phyloP scores from a whole-genome alignment of 164 flowering plant species.

The Kingdonia uniflora region DNA sequence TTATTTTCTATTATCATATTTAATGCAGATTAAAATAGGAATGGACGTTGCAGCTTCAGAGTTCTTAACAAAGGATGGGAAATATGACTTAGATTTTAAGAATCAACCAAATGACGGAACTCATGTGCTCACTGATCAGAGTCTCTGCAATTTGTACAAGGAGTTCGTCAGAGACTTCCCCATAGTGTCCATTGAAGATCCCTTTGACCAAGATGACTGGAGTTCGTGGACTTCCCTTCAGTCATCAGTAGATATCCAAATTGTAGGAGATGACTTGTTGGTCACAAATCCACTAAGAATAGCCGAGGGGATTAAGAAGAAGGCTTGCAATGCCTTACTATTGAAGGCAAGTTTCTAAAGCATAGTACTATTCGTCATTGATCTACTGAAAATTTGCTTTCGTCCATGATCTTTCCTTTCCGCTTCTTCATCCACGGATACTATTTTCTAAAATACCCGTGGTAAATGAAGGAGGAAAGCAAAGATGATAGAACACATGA shows the following conservation, averaged over 20 bases:
- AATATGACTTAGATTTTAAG: constrained; percentile 79
- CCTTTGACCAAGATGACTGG: constrained; percentile 99
- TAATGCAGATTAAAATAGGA: constrained; percentile 83
- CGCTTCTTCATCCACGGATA: no score
- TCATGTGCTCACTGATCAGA: constrained; percentile 54
- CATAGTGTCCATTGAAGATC: constrained; percentile 97
- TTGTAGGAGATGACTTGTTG: constrained; percentile 96
- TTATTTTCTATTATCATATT: constrained; percentile 1
- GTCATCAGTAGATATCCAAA: constrained; percentile 79
- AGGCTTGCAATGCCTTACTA: constrained; percentile 83
- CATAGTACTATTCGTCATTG: no score
- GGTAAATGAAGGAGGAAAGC: no score
- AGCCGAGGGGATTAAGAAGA: constrained; percentile 72
- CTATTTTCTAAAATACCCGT: no score
- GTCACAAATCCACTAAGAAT: constrained; percentile 96
- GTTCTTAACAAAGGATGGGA: constrained; percentile 73
- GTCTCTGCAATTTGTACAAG: constrained; percentile 69
- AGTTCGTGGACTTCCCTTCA: constrained; percentile 74
- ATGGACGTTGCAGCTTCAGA: constrained; percentile 99
- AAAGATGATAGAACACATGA: no score
- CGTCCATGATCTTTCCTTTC: no score
- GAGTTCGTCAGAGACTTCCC: constrained; percentile 85
- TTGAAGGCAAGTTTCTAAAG: constrained; percentile 45
- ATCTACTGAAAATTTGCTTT: no score
- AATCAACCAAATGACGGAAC: constrained; percentile 95